phyloP scores from a whole-genome alignment of 208 protist genomes.

The Trypanosoma boissoni region DNA sequence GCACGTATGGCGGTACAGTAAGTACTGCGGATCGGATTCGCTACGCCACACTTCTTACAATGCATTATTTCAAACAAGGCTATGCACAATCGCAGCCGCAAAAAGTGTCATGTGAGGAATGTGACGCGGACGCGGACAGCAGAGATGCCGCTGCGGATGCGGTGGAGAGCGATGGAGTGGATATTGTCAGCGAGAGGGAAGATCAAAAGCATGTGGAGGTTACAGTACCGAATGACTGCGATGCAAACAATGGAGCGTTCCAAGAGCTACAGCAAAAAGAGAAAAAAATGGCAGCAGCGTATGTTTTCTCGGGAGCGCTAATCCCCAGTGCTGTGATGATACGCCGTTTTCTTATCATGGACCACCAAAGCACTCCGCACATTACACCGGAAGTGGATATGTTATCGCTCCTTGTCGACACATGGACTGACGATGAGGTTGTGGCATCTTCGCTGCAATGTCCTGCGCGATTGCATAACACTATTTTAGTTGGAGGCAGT shows the following conservation, averaged over 20 bases:
- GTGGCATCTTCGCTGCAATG: conserved; percentile 42
- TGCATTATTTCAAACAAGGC: conserved; percentile 50
- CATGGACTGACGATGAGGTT: conserved; percentile 73
- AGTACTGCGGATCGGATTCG: conserved; percentile 61
- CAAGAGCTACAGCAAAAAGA: no score
- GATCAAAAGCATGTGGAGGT: no score
- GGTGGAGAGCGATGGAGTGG: conserved; percentile 1
- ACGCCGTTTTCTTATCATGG: conserved; percentile 61
- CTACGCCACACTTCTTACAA: conserved; percentile 67
- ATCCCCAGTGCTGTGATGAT: conserved; percentile 46
- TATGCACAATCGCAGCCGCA: conserved; percentile 1
- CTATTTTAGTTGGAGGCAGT: conserved; percentile 25
- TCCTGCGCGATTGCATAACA: conserved; percentile 80
- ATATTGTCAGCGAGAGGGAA: conserved; percentile 11
- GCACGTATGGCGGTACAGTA: conserved; percentile 55
- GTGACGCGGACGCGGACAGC: no score
- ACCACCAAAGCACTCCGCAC: conserved; percentile 41
- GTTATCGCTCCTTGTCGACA: conserved; percentile 70
- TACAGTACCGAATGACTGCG: no score
- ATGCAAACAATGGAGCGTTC: no score
- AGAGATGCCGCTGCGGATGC: background rate
- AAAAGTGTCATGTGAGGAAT: no score
- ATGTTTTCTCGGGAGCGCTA: conserved; percentile 33
- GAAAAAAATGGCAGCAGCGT: background rate
- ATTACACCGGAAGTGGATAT: conserved; percentile 79